Percentiles rank a stretch among this genome's conserved stretches.
phyloP scores from a whole-genome alignment of 2,329 filamentous ascomycete species.

The Fusarium tricinctum region DNA sequence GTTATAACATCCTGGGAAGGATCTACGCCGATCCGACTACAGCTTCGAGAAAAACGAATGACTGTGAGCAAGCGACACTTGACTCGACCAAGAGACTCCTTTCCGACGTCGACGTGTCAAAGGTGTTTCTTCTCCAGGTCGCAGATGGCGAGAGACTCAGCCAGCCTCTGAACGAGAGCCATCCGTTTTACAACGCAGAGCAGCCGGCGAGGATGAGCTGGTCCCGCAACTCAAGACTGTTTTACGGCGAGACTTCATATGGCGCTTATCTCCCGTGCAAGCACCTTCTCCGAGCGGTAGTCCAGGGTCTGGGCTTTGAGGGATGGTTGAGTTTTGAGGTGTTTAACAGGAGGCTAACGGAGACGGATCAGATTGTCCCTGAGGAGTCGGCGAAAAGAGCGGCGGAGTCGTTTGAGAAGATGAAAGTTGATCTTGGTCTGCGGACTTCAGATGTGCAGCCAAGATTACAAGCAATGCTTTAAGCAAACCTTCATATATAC shows the following conservation, averaged over 20 bases:
- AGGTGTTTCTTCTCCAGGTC: conserved; percentile 82
- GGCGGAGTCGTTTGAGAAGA: conserved; percentile 65
- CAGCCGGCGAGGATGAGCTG: conserved; percentile 76
- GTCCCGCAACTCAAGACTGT: conserved; percentile 78
- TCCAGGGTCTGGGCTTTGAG: conserved; percentile 74
- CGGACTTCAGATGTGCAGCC: conserved; percentile 45
- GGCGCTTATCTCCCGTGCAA: conserved; percentile 78
- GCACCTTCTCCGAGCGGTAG: conserved; percentile 71
- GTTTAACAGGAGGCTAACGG: conserved; percentile 62
- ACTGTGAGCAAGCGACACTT: conserved; percentile 68
- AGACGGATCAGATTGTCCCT: conserved; percentile 73
- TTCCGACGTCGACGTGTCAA: conserved; percentile 68
- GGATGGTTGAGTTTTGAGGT: conserved; percentile 81
- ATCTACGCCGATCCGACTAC: conserved; percentile 78
- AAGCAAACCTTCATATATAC: not conserved
- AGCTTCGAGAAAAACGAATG: conserved; percentile 62
- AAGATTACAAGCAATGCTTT: conserved; percentile 55
- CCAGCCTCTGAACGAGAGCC: conserved; percentile 68
- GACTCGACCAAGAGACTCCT: conserved; percentile 69
- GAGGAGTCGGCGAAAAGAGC: conserved; percentile 69
- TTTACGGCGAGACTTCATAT: conserved; percentile 66
- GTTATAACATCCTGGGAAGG: conserved; percentile 80
- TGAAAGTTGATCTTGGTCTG: conserved; percentile 57
- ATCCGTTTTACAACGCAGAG: conserved; percentile 53
- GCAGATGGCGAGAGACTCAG: conserved; percentile 78